A percentile compares a stretch with the other conserved stretches of the same genome.
These are phyloP conservation scores for Colletotrichum gigasporum DNA, from an alignment of 2,329 filamentous ascomycete genomes.

Conservation along the genomic window DNA sequence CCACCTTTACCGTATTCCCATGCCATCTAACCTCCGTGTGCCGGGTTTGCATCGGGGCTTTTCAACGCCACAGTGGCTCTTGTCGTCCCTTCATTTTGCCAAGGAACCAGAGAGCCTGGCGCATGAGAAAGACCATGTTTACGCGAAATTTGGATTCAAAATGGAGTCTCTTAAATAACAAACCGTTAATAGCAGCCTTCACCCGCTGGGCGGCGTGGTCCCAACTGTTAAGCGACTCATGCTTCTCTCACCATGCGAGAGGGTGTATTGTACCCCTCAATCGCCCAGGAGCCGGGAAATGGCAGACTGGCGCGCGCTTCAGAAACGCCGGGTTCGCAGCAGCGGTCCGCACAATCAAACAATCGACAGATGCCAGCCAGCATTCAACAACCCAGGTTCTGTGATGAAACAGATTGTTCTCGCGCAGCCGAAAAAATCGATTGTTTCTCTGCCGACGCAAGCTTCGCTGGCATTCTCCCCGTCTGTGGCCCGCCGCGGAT, in stretches of 20 bases:
- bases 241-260: not conserved
- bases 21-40: not conserved
- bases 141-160: not conserved
- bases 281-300: not conserved
- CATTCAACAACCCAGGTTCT: not conserved
- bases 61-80: conserved; percentile 8
- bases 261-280: not conserved
- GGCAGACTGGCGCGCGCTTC: conserved; percentile 25
- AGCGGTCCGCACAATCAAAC: conserved; percentile 7
- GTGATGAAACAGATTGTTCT: conserved; percentile 19
- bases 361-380: not conserved
- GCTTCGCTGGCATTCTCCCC: not conserved
- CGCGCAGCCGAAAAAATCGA: not conserved
- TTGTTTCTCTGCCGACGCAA: not conserved
- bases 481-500: not conserved
- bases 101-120: conserved; percentile 2
- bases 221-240: not conserved
- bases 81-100: not conserved
- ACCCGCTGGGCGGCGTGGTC: not conserved
- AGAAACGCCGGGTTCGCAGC: conserved; percentile 7
- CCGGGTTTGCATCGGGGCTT: not conserved
- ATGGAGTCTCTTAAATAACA: too few relatives aligned
- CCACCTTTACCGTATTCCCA: not conserved
- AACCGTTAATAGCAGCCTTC: too few relatives aligned
- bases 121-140: conserved; percentile 10